A percentile compares a stretch with the other conserved stretches of the same genome.
Conservation (phyloP, 148 eudicot species). For the Rhododendron mucronatum region DNA sequence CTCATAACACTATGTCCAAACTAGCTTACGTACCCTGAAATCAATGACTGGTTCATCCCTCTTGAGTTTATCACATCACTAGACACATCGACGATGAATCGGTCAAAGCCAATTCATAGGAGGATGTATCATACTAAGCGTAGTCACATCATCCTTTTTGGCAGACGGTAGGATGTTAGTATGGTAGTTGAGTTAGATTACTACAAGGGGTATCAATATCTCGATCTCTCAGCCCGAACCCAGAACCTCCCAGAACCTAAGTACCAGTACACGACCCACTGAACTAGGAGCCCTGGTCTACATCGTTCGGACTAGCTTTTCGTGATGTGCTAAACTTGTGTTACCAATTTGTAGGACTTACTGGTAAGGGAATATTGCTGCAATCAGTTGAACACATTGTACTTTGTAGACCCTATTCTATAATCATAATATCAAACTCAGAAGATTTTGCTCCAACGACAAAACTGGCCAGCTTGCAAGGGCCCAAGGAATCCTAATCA, state of each 20-base stretch:
- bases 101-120: neutral
- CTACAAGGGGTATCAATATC: no score
- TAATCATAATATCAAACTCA: neutral
- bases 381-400: neutral
- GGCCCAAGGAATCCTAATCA: slow-evolving; percentile 35
- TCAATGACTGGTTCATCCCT: neutral
- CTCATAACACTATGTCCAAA: neutral
- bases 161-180: no score
- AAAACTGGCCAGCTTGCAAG: slow-evolving; percentile 35
- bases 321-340: neutral
- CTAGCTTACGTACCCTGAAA: neutral
- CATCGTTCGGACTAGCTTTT: neutral
- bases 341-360: neutral
- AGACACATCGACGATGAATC: neutral
- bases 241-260: no score
- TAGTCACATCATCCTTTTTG: neutral
- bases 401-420: neutral
- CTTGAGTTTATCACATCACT: neutral
- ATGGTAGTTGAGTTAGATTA: no score
- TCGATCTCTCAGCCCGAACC: no score
- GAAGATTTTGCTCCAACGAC: slow-evolving; percentile 37
- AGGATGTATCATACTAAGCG: neutral
- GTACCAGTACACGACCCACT: no score
- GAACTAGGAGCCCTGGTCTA: no score
- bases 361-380: neutral